Base-by-base conservation (phyloP, 805 yeast genomes). In the Schwanniomyces polymorphus region DNA sequence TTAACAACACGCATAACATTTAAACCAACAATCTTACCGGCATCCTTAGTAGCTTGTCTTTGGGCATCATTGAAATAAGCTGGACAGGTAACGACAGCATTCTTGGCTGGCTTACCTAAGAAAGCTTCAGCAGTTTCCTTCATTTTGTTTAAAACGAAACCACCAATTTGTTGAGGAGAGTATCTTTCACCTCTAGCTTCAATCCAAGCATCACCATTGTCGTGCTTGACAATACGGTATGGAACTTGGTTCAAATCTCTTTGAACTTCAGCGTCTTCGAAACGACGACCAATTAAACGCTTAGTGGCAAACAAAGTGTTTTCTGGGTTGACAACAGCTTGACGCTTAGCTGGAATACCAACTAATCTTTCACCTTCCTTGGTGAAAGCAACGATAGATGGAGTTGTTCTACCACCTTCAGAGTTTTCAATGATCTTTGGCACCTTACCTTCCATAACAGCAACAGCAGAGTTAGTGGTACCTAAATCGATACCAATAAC, bases 81-180 rank as follows among this genome's bases (percentile, higher is more conserved):
- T 53, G 95, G 95, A 57, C 90, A 91, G 43, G 95, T 87, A 57
- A 87, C 95, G 56, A 87, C 95, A 51, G 97, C 97, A 70, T 89
- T 87, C 78, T 82, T 84, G 59, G 85, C 92, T 39, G 85, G 64
- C 81, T 89, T 90, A 74, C 95, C 94, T 60, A 90, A 78, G 79
- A 87, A 86, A 54, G 88, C 85, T 75, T 90, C 97, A 56, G 97
- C 97, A 57, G 97, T 91, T 79, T 91, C 97, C 84, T 91, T 91
- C 97, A 91, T 91, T 82, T 91, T 91, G 84, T 88, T 89, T 65
- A 91, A 82, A 55, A 91, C 68, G 64, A 91, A 88, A 47, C 97
- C 97, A 64, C 97, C 97, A 60, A 91, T 88, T 74, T 91, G 97
- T 49, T 95, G 91, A 46, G 97, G 97, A 43, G 97, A 91, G 79